A percentile compares a stretch with the other conserved stretches of the same genome.
These are phyloP conservation scores for Curvularia sp. DNA, from an alignment of 2,329 filamentous ascomycete genomes.

Conservation along the genomic window DNA sequence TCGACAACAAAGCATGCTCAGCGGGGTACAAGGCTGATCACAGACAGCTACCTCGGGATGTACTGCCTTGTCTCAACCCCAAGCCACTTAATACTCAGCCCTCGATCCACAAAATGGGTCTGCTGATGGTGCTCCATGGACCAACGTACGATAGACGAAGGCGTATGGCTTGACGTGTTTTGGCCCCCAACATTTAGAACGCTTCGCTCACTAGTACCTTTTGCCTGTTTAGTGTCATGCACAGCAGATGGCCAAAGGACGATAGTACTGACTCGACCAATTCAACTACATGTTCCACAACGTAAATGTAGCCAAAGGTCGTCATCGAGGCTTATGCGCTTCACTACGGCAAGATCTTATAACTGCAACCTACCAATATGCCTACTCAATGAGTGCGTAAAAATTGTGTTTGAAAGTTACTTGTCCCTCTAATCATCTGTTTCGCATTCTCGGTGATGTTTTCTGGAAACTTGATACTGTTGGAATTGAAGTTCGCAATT, in stretches of 20 bases:
- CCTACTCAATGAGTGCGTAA: background rate
- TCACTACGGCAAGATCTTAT: slow-evolving; percentile 74
- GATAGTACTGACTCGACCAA: slow-evolving; percentile 6
- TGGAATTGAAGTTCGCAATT: too few relatives aligned
- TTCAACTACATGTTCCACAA: slow-evolving; percentile 69
- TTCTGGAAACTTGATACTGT: too few relatives aligned
- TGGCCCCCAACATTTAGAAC: slow-evolving; percentile 1
- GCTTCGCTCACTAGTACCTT: background rate
- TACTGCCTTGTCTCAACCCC: background rate
- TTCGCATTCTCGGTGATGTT: too few relatives aligned
- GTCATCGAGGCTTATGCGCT: slow-evolving; percentile 81
- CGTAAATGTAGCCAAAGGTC: slow-evolving; percentile 87
- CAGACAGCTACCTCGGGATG: background rate
- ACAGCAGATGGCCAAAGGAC: slow-evolving; percentile 7
- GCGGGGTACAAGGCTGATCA: background rate
- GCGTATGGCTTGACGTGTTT: background rate
- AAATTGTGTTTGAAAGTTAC: background rate
- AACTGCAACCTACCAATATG: slow-evolving; percentile 16
- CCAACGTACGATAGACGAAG: background rate
- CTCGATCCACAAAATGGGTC: background rate
- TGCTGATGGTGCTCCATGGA: background rate
- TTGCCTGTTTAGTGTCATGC: background rate
- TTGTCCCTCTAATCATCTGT: too few relatives aligned
- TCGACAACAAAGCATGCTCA: background rate
- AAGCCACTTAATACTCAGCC: background rate